phyloP scores from a whole-genome alignment of 345 rosid species.

The Durio zibethinus region DNA sequence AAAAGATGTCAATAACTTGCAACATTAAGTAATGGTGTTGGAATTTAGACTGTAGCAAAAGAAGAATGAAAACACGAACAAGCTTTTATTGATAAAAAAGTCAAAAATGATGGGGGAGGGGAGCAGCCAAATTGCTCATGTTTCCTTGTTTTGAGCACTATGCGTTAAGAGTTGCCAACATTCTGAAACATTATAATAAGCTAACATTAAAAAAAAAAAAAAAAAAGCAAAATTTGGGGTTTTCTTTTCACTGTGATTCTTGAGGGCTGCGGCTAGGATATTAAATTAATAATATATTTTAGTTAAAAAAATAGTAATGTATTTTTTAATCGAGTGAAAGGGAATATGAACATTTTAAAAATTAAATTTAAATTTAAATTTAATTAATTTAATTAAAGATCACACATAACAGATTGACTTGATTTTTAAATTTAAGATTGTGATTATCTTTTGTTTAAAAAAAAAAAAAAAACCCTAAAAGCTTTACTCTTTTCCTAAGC shows the following conservation, averaged over 20 bases:
- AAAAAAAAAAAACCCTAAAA: slow-evolving; percentile 9
- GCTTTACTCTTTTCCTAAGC: neutral
- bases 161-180: neutral
- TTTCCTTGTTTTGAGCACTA: slow-evolving; percentile 1
- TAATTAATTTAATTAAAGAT: too few relatives aligned
- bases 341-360: too few relatives aligned
- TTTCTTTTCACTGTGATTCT: neutral
- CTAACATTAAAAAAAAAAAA: neutral
- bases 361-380: too few relatives aligned
- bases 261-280: neutral
- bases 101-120: neutral
- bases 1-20: neutral
- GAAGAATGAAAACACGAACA: neutral
- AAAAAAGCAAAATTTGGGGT: neutral
- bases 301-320: too few relatives aligned
- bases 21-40: neutral
- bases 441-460: too few relatives aligned
- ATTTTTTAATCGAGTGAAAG: neutral
- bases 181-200: slow-evolving; percentile 3
- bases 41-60: neutral
- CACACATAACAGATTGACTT: too few relatives aligned
- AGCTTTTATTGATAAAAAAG: neutral
- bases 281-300: neutral
- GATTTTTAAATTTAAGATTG: too few relatives aligned
- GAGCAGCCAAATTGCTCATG: neutral